These are phyloP conservation scores for Neurospora sp. DNA, from an alignment of 495 filamentous ascomycete genomes.

Conservation along the genomic window DNA sequence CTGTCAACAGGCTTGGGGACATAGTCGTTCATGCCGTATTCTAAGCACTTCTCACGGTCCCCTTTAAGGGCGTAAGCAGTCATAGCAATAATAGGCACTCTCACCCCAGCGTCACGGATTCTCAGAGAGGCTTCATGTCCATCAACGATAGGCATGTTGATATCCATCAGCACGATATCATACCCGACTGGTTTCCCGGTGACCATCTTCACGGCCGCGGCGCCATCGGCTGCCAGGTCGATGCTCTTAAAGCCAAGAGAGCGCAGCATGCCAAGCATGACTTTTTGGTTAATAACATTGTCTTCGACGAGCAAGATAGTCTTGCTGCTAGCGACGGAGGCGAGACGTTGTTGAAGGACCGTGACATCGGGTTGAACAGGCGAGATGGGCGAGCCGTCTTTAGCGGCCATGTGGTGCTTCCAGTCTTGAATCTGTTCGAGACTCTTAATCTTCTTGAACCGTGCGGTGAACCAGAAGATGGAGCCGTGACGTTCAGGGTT, in stretches of 20 bases:
- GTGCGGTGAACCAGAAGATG: slow-evolving; percentile 50
- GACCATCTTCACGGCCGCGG: slow-evolving; percentile 45
- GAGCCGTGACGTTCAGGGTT: slow-evolving; percentile 45
- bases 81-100: slow-evolving; percentile 52
- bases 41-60: slow-evolving; percentile 47
- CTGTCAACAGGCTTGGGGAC: slow-evolving; percentile 51
- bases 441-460: slow-evolving; percentile 36
- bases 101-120: slow-evolving; percentile 27
- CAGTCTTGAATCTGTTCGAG: slow-evolving; percentile 20
- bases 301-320: slow-evolving; percentile 49
- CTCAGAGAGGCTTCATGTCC: slow-evolving; percentile 29
- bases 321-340: slow-evolving; percentile 22
- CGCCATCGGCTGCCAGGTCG: slow-evolving; percentile 46
- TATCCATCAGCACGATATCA: slow-evolving; percentile 46
- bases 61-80: slow-evolving; percentile 56
- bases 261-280: slow-evolving; percentile 49
- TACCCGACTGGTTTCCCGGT: slow-evolving; percentile 41
- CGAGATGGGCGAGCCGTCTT: background rate
- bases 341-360: slow-evolving; percentile 11
- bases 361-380: slow-evolving; percentile 11
- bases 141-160: slow-evolving; percentile 42
- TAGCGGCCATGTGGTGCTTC: slow-evolving; percentile 6
- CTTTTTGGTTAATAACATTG: slow-evolving; percentile 54
- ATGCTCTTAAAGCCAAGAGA: slow-evolving; percentile 44
- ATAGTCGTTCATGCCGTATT: slow-evolving; percentile 54